Evolutionary conservation across 768 basidiomycete species (phyloP).

Genomic region (Rhodotorula paludigena): DNA sequence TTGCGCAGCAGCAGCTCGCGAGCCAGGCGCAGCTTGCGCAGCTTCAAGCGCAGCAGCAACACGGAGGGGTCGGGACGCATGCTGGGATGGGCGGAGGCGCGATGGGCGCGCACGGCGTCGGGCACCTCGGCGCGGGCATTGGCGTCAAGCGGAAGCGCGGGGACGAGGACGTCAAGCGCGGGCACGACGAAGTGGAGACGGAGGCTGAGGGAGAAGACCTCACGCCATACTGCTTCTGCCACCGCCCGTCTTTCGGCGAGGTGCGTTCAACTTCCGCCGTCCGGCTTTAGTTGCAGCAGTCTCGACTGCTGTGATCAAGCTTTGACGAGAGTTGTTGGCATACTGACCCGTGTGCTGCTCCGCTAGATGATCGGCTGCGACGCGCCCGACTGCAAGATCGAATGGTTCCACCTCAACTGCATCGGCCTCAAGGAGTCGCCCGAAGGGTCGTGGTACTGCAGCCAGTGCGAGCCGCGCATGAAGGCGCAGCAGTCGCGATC

Average conservation of each 20-base stretch:
- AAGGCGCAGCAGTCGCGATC: not conserved
- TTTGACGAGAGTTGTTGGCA: too few relatives aligned
- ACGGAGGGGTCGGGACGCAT: slow-evolving; percentile 2
- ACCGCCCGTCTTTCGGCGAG: slow-evolving; percentile 38
- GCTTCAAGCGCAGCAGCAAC: slow-evolving; percentile 14
- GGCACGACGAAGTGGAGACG: slow-evolving; percentile 43
- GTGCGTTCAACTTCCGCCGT: too few relatives aligned
- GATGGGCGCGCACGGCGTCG: not conserved
- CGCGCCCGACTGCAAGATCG: slow-evolving; percentile 36
- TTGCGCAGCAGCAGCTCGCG: slow-evolving; percentile 8
- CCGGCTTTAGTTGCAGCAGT: too few relatives aligned
- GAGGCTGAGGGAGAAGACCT: slow-evolving; percentile 38
- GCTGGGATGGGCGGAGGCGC: not conserved
- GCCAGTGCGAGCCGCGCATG: slow-evolving; percentile 25
- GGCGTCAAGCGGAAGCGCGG: slow-evolving; percentile 57
- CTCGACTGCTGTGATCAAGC: too few relatives aligned
- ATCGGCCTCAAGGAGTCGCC: slow-evolving; percentile 37
- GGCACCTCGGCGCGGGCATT: slow-evolving; percentile 50
- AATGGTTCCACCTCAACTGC: slow-evolving; percentile 41
- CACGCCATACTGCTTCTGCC: slow-evolving; percentile 40
- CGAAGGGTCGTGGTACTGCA: slow-evolving; percentile 34
- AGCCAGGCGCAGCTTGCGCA: not conserved
- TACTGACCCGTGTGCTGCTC: not conserved
- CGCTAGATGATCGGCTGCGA: slow-evolving; percentile 41
- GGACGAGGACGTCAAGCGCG: slow-evolving; percentile 46